Conservation (phyloP, 352 stramenopile genomes). For the Phytopythium delawarense region DNA sequence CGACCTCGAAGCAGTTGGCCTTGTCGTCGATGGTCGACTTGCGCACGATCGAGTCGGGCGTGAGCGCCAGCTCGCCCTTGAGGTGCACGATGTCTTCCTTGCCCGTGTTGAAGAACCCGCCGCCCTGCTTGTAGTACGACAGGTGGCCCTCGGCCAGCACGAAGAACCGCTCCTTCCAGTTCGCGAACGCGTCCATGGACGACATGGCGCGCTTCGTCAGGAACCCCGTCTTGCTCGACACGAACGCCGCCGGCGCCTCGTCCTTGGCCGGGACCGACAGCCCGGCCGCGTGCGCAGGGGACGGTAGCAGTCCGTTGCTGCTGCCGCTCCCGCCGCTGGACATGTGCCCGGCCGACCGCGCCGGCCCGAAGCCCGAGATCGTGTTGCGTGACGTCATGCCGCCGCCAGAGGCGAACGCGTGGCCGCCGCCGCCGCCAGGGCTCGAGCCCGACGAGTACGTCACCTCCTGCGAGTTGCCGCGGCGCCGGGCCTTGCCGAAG, state of each 20-base stretch:
- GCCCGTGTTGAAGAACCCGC: slow-evolving; percentile 80
- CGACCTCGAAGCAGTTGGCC: slow-evolving; percentile 84
- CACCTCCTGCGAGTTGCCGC: slow-evolving; percentile 57
- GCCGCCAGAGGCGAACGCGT: slow-evolving; percentile 28
- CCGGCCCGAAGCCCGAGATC: slow-evolving; percentile 48
- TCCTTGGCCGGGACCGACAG: slow-evolving; percentile 18
- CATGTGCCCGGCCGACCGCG: slow-evolving; percentile 9
- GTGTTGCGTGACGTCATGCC: slow-evolving; percentile 33
- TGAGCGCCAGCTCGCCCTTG: slow-evolving; percentile 81
- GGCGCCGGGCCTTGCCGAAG: slow-evolving; percentile 63
- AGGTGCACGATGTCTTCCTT: slow-evolving; percentile 87
- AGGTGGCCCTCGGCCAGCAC: slow-evolving; percentile 78
- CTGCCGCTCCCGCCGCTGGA: slow-evolving; percentile 13
- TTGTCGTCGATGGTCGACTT: slow-evolving; percentile 88
- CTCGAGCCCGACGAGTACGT: slow-evolving; percentile 15
- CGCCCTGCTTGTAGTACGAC: slow-evolving; percentile 86
- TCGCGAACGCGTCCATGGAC: slow-evolving; percentile 84
- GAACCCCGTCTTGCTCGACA: slow-evolving; percentile 81
- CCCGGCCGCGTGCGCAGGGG: slow-evolving; percentile 10
- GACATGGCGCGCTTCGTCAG: slow-evolving; percentile 85
- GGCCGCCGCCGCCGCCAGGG: slow-evolving; percentile 7
- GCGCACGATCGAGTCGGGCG: slow-evolving; percentile 68
- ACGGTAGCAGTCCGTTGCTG: slow-evolving; percentile 8
- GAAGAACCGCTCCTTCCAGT: slow-evolving; percentile 89
- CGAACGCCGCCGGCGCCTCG: slow-evolving; percentile 30